phyloP scores from a whole-genome alignment of 2,329 filamentous ascomycete genomes.

The Fusarium sp. region DNA sequence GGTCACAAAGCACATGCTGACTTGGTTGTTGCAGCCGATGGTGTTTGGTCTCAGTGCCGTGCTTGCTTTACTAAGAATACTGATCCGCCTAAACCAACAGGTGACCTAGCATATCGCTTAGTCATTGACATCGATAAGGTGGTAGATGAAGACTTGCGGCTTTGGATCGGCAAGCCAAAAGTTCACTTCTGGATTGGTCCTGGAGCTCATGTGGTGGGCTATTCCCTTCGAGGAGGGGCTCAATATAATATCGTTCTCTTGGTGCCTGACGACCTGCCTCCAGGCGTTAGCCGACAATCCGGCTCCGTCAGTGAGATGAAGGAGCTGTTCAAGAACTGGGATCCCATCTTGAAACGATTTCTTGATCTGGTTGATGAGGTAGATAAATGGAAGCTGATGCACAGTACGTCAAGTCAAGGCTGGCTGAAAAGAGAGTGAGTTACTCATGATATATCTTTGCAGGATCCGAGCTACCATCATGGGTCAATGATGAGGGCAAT shows the following conservation, averaged over 20 bases:
- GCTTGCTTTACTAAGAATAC: too few species aligned
- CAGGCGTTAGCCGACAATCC: conserved; percentile 55
- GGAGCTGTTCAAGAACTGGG: conserved; percentile 73
- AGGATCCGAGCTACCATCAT: too few species aligned
- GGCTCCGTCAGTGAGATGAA: conserved; percentile 74
- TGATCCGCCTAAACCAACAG: too few species aligned
- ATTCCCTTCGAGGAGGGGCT: not conserved
- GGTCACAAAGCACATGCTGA: too few species aligned
- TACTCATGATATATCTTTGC: conserved; percentile 8
- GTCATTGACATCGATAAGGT: too few species aligned
- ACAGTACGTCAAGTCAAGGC: conserved; percentile 57
- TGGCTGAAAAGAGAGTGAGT: too few species aligned
- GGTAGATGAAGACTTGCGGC: too few species aligned
- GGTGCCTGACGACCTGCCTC: not conserved
- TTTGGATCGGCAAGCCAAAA: too few species aligned
- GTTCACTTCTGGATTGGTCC: not conserved
- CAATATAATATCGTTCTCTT: not conserved
- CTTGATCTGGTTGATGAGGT: conserved; percentile 68
- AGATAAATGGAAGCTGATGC: conserved; percentile 80
- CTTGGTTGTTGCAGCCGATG: too few species aligned
- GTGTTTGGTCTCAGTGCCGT: too few species aligned
- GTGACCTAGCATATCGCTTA: too few species aligned
- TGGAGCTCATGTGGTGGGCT: not conserved
- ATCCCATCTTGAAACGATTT: conserved; percentile 67
- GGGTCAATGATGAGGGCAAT: too few species aligned